These are phyloP conservation scores for Combretum micranthum DNA, from an alignment of 345 rosid species.

Conservation along the genomic window DNA sequence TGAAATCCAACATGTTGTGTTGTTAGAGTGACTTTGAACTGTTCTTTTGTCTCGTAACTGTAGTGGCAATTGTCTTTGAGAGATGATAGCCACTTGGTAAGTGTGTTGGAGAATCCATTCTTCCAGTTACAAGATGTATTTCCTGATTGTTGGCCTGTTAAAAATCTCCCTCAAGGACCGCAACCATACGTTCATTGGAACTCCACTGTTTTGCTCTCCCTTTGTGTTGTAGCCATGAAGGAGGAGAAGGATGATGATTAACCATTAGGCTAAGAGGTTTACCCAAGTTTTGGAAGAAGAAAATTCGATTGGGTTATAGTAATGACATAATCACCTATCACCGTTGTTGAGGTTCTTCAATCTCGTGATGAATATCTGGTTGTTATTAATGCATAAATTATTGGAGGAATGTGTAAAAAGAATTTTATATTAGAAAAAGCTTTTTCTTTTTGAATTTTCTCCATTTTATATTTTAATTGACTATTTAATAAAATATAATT, in stretches of 20 bases:
- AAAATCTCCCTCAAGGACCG: slow-evolving; percentile 25
- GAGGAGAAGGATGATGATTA: too few species aligned
- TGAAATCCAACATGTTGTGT: slow-evolving; percentile 48
- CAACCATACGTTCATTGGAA: slow-evolving; percentile 9
- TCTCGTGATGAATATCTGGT: slow-evolving; percentile 4
- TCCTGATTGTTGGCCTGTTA: slow-evolving; percentile 42
- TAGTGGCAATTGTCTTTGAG: slow-evolving; percentile 13
- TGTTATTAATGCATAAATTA: not conserved
- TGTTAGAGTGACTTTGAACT: slow-evolving; percentile 6
- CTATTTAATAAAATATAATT: too few species aligned
- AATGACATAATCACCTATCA: not conserved
- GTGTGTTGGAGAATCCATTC: slow-evolving; percentile 42
- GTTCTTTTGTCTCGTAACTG: slow-evolving; percentile 1
- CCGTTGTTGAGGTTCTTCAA: slow-evolving; percentile 1
- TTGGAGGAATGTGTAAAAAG: too few species aligned
- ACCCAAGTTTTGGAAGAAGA: slow-evolving; percentile 66
- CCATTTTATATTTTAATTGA: too few species aligned
- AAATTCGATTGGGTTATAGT: slow-evolving; percentile 42
- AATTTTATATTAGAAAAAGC: too few species aligned
- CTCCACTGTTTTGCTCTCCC: not conserved
- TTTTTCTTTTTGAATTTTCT: too few species aligned
- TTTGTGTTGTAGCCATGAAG: too few species aligned
- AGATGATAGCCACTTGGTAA: slow-evolving; percentile 39
- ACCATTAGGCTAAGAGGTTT: slow-evolving; percentile 44
- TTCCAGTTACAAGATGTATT: slow-evolving; percentile 51